phyloP scores from a whole-genome alignment of 345 rosid species.

The Populus ilicifolia region DNA sequence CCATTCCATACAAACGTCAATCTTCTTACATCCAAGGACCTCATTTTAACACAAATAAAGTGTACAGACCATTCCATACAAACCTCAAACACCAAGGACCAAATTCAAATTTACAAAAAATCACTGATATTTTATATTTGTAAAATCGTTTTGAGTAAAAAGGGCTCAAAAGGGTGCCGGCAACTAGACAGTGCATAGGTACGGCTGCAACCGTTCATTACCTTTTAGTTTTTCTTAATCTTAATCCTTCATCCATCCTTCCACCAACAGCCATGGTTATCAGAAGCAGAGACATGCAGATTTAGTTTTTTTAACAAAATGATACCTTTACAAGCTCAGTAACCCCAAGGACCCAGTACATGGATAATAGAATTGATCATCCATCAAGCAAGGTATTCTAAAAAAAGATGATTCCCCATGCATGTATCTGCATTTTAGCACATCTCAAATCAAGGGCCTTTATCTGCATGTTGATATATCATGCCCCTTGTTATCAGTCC shows the following conservation, averaged over 20 bases:
- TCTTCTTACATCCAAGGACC: too few species aligned
- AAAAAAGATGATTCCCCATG: neutral
- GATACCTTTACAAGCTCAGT: neutral
- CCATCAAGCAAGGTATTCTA: neutral
- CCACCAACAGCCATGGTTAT: neutral
- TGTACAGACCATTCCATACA: too few species aligned
- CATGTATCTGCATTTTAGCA: neutral
- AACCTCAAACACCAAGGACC: too few species aligned
- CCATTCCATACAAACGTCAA: too few species aligned
- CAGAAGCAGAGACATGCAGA: neutral
- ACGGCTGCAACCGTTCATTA: too few species aligned
- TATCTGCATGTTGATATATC: neutral
- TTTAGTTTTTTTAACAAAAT: neutral
- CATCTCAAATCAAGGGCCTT: neutral
- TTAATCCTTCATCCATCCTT: neutral
- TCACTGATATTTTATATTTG: too few species aligned
- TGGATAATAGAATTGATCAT: neutral
- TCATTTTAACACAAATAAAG: neutral
- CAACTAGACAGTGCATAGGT: too few species aligned
- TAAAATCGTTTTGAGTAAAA: too few species aligned
- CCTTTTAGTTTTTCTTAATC: too few species aligned
- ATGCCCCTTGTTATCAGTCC: neutral
- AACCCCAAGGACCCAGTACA: neutral
- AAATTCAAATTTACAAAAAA: too few species aligned
- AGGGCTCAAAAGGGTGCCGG: too few species aligned